phyloP scores from a whole-genome alignment of 805 yeast genomes.

The Kazachstania bromeliacearum region DNA sequence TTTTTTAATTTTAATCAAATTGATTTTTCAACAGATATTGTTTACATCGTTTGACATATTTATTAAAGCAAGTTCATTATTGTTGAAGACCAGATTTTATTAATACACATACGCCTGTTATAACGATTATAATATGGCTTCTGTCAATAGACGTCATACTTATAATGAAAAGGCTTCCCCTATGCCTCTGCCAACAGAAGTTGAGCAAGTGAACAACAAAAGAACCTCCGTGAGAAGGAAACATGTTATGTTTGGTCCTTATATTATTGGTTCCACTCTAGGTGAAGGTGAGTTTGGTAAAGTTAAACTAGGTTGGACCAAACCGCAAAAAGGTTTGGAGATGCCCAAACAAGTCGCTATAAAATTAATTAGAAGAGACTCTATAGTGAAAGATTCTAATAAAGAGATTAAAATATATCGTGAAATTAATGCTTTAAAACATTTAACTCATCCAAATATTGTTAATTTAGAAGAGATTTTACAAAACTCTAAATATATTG shows the following conservation, averaged over 20 bases:
- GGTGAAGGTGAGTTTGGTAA: conserved; percentile 99
- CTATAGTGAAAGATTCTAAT: conserved; percentile 77
- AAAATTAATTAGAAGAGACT: conserved; percentile 79
- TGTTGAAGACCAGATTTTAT: too few species aligned
- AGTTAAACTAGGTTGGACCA: conserved; percentile 93
- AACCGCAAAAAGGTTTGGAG: conserved; percentile 21
- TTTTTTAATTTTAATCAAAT: too few species aligned
- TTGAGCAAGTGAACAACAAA: not conserved
- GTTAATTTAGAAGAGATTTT: conserved; percentile 85
- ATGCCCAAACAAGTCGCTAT: conserved; percentile 80
- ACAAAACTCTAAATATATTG: conserved; percentile 89
- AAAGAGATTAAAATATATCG: conserved; percentile 84
- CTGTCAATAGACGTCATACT: conserved; percentile 1
- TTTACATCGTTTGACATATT: too few species aligned
- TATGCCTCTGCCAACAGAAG: not conserved
- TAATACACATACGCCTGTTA: too few species aligned
- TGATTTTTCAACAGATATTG: too few species aligned
- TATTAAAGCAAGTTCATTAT: too few species aligned
- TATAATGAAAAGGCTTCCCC: not conserved
- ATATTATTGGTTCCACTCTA: conserved; percentile 81
- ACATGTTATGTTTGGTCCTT: conserved; percentile 81
- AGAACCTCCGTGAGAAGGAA: conserved; percentile 32
- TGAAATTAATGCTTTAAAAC: conserved; percentile 83
- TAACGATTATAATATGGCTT: too few species aligned
- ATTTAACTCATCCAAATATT: conserved; percentile 86